phyloP scores from a whole-genome alignment of 495 filamentous ascomycete species.

The Zalerion maritima region DNA sequence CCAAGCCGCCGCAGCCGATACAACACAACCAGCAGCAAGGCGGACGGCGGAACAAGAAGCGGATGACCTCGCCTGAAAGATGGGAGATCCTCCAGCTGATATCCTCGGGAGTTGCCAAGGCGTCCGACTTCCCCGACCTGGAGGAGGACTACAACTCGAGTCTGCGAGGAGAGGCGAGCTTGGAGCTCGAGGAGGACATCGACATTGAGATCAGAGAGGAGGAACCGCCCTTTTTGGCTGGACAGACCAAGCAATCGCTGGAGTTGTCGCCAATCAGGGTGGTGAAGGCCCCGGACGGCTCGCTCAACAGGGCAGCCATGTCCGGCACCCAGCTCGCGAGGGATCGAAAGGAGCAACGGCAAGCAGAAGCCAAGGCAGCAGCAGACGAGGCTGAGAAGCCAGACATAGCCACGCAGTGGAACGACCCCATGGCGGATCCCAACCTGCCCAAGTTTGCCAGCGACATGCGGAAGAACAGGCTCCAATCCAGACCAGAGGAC shows the following conservation, averaged over 20 bases:
- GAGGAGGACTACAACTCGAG: conserved; percentile 89
- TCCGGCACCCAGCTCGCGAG: conserved; percentile 79
- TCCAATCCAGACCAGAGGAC: conserved; percentile 30
- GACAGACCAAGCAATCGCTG: conserved; percentile 89
- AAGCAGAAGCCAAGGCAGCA: conserved; percentile 75
- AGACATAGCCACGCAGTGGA: conserved; percentile 84
- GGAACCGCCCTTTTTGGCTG: conserved; percentile 89
- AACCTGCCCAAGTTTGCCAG: conserved; percentile 75
- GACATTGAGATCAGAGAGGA: conserved; percentile 96
- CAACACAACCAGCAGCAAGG: conserved; percentile 36
- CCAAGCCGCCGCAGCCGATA: conserved; percentile 28
- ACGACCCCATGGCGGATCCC: conserved; percentile 85
- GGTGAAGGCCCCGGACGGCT: conserved; percentile 93
- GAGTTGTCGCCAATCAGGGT: conserved; percentile 92
- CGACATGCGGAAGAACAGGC: conserved; percentile 52
- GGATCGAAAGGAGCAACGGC: conserved; percentile 74
- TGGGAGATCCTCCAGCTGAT: conserved; percentile 98
- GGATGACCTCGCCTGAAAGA: conserved; percentile 87
- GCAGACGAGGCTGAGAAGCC: conserved; percentile 67
- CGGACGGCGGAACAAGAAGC: conserved; percentile 65
- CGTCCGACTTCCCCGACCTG: conserved; percentile 82
- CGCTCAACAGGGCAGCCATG: conserved; percentile 90
- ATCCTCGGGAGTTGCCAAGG: conserved; percentile 81
- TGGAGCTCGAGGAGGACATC: conserved; percentile 92
- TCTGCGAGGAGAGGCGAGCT: conserved; percentile 67